Conservation (phyloP, 1,139 yeast genomes). For the Schizosaccharomyces versatilis region DNA sequence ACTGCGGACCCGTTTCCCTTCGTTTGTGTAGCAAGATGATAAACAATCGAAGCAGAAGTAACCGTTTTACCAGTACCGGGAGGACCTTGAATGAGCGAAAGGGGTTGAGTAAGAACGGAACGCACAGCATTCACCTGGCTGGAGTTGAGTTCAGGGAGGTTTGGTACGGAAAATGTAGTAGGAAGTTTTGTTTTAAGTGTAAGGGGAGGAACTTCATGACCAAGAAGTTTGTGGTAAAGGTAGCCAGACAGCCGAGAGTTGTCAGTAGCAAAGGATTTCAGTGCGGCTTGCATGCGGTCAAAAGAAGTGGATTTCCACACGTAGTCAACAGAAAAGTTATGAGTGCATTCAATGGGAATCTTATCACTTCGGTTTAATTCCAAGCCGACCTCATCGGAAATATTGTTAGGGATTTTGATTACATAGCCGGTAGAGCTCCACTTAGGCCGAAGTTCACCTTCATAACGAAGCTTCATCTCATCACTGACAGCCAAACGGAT, state of each 20-base stretch:
- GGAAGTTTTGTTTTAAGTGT: constrained; percentile 44
- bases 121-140: constrained; percentile 66
- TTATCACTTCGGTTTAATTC: constrained; percentile 29
- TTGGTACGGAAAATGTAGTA: constrained; percentile 37
- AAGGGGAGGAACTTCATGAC: constrained; percentile 50
- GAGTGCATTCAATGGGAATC: constrained; percentile 40
- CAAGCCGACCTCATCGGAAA: constrained; percentile 48
- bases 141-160: constrained; percentile 44
- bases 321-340: constrained; percentile 65
- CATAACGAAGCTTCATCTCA: constrained; percentile 44
- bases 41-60: constrained; percentile 72
- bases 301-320: constrained; percentile 78
- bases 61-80: constrained; percentile 96
- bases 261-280: constrained; percentile 48
- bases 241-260: constrained; percentile 54
- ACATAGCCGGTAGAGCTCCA: constrained; percentile 65
- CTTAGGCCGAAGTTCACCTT: constrained; percentile 27
- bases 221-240: constrained; percentile 58
- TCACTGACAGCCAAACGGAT: constrained; percentile 72
- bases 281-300: constrained; percentile 63
- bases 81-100: constrained; percentile 87
- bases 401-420: constrained; percentile 45
- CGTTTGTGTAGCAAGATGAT: constrained; percentile 34
- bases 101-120: constrained; percentile 48
- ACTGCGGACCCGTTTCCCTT: constrained; percentile 18